A percentile compares a stretch with the other conserved stretches of the same genome.
Conservation (phyloP, 139 green algal species). For the Haematococcus sp. region DNA sequence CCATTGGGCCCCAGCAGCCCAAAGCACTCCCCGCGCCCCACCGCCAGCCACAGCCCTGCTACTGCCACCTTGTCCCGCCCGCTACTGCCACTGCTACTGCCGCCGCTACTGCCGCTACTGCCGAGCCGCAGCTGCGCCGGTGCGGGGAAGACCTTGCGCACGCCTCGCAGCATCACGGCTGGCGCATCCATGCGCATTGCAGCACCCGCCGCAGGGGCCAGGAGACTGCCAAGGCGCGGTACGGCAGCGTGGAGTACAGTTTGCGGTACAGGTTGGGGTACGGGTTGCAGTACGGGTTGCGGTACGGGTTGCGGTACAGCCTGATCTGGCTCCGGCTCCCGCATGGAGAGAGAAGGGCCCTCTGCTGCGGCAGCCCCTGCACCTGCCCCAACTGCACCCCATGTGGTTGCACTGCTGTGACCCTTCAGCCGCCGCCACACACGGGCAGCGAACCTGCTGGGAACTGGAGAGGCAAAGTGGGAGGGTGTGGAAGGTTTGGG, state of each 20-base stretch:
- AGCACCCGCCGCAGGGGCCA: background rate
- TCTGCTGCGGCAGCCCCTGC: background rate
- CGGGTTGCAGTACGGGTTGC: background rate
- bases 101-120: background rate
- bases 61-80: conserved; percentile 49
- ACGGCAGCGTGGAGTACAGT: too few relatives aligned
- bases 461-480: too few relatives aligned
- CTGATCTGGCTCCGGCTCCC: background rate
- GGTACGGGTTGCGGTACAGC: background rate
- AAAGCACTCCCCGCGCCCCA: conserved; percentile 62
- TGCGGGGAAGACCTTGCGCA: conserved; percentile 55
- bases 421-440: too few relatives aligned
- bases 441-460: too few relatives aligned
- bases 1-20: conserved; percentile 81
- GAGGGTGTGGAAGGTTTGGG: too few relatives aligned
- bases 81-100: background rate
- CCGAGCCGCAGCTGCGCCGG: background rate
- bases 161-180: conserved; percentile 59
- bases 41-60: conserved; percentile 60
- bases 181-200: background rate
- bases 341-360: background rate
- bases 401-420: too few relatives aligned
- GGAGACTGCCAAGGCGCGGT: background rate
- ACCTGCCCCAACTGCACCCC: too few relatives aligned
- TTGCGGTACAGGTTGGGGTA: background rate